A percentile compares a stretch with the other conserved stretches of the same genome.
Evolutionary conservation across 164 flowering plant species (phyloP).

Genomic region (Berberis vulgaris): DNA sequence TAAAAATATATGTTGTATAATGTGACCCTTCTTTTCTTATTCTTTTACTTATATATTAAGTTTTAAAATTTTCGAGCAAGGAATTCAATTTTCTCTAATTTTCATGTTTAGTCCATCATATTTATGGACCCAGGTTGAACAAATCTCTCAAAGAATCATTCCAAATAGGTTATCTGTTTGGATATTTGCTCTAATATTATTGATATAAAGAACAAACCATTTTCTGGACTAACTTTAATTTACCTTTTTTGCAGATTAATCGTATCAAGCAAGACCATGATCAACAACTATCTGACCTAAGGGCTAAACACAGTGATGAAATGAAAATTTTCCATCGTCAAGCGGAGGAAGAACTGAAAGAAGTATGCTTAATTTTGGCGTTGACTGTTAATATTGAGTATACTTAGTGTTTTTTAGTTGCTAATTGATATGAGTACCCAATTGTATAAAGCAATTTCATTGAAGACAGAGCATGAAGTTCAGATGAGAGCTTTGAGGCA

Average conservation of each 20-base stretch:
- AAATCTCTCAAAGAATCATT: too few species aligned
- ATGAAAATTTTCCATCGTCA: constrained; percentile 42
- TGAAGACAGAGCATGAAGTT: constrained; percentile 68
- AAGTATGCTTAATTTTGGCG: constrained; percentile 31
- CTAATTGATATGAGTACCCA: constrained; percentile 6
- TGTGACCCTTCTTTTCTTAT: too few species aligned
- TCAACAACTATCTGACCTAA: constrained; percentile 38
- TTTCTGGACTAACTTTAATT: neutral
- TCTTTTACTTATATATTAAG: too few species aligned
- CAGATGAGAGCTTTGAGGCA: constrained; percentile 51
- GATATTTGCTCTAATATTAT: too few species aligned
- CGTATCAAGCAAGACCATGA: constrained; percentile 53
- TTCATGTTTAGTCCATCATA: neutral
- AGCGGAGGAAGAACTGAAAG: constrained; percentile 67
- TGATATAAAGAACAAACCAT: too few species aligned
- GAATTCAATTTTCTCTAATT: neutral
- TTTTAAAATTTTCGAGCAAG: neutral
- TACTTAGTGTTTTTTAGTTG: neutral
- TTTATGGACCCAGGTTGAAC: too few species aligned
- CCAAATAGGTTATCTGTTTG: too few species aligned
- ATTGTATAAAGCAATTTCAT: constrained; percentile 35
- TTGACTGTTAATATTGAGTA: neutral
- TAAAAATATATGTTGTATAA: too few species aligned
- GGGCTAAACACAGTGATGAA: constrained; percentile 50
- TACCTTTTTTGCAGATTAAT: constrained; percentile 32